phyloP scores from a whole-genome alignment of 179 eudicot species.

The Patellifolia procumbens region DNA sequence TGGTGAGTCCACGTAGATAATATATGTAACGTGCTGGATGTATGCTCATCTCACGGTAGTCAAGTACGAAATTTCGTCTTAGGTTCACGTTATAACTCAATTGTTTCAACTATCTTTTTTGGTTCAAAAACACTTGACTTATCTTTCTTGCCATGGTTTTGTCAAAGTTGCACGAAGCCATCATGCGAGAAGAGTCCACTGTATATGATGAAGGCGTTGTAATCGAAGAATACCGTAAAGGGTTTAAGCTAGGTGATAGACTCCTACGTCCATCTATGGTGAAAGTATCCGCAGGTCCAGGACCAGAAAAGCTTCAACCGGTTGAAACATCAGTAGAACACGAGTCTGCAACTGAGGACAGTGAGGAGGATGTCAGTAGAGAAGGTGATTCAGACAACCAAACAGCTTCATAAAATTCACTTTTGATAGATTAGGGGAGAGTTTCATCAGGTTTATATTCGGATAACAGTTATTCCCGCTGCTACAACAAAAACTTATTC shows the following conservation, averaged over 20 bases:
- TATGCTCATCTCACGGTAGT: background rate
- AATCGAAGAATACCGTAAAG: constrained; percentile 66
- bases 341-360: constrained; percentile 35
- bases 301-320: constrained; percentile 54
- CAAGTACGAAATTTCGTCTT: background rate
- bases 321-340: constrained; percentile 35
- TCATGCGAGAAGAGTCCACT: constrained; percentile 77
- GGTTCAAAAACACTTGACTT: background rate
- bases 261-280: constrained; percentile 88
- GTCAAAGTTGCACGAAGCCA: constrained; percentile 78
- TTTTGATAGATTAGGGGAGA: constrained; percentile 21
- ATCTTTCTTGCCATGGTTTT: constrained; percentile 8
- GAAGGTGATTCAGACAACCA: constrained; percentile 25
- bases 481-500: constrained; percentile 6
- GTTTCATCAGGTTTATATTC: background rate
- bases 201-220: constrained; percentile 63
- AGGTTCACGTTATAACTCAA: background rate
- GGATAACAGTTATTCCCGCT: constrained; percentile 8
- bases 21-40: constrained; percentile 13
- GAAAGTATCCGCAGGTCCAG: constrained; percentile 88
- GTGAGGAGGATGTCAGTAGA: constrained; percentile 19
- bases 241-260: constrained; percentile 71
- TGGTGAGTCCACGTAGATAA: constrained; percentile 48
- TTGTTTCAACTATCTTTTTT: background rate
- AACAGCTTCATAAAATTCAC: constrained; percentile 14